Evolutionary conservation across 164 flowering plant genomes (phyloP), one percentile per base, ranked within the genome.

Genomic region (Magnolia kwangsiensis): DNA sequence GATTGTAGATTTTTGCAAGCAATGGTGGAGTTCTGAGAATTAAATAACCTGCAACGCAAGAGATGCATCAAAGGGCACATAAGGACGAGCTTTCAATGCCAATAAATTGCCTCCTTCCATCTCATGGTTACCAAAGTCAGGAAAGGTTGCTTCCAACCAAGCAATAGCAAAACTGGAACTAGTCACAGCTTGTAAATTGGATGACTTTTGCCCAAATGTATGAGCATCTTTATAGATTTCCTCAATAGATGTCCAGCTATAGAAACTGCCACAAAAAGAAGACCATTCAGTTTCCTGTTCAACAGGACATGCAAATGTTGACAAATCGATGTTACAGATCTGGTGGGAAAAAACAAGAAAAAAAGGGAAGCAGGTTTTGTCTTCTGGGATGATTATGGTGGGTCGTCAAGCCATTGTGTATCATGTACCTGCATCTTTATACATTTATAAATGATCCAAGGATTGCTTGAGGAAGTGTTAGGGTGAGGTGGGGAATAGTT

Each of bases 141-240:
- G 92, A 88, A 96, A 96, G 75, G 94, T 91, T 70, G 90, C 89
- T 88, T 94, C 97, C 84, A 94, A 85, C 99, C 99, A 94, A 84
- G 90, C 85, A 76, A 96, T 88, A 78, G 98, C 99, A 75, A 89
- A 73, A 78, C 81, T 91, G 69, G 96, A 88, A 83, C 90, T 90
- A 58, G 79, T 86, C 82, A 89, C 86, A 73, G 97, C 93, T 69
- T 72, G 83, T 75, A 89, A 69, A 79, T 88, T 88, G 72, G 89
- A 75, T 72, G 98, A 90, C 77, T 86, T 89, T 67, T 86, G 78
- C 63, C 98, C 97, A 83, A 84, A 90, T 21, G 85, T 80, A 5
- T 91, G 90, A 65, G 96, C 97, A 83, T 96, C 98, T 80, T 67
- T 84, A 79, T 92, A 88, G 50, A 96, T 81, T 81, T 96, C 98